Percentiles rank a stretch among this genome's conserved stretches.
These are phyloP conservation scores for Suhomyces sp. DNA, from an alignment of 805 yeast species.

Conservation along the genomic window DNA sequence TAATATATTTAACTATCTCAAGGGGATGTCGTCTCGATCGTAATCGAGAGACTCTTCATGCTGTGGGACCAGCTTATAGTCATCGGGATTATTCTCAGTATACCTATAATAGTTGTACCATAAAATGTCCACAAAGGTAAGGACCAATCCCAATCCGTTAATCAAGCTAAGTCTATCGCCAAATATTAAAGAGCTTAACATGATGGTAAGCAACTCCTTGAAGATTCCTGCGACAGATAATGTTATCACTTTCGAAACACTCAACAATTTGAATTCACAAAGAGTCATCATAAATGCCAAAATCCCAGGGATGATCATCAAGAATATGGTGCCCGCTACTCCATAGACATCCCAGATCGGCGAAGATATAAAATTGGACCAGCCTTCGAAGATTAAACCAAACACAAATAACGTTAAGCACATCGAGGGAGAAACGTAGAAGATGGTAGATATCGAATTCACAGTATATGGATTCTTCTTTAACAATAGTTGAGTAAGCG, in stretches of 20 bases:
- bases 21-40: not conserved
- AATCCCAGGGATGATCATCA: constrained; percentile 77
- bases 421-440: constrained; percentile 85
- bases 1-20: not conserved
- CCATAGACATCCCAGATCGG: constrained; percentile 69
- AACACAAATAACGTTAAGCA: constrained; percentile 55
- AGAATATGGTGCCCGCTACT: constrained; percentile 46
- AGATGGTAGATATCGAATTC: constrained; percentile 80
- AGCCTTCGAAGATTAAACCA: constrained; percentile 72
- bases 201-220: constrained; percentile 85
- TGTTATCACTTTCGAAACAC: constrained; percentile 80
- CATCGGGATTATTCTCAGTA: constrained; percentile 16
- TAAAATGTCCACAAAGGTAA: constrained; percentile 74
- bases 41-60: constrained; percentile 3
- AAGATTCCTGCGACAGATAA: constrained; percentile 89
- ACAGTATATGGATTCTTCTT: constrained; percentile 55
- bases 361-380: constrained; percentile 47
- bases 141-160: constrained; percentile 68
- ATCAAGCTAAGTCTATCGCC: constrained; percentile 66
- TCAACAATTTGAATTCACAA: constrained; percentile 79
- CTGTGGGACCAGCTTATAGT: constrained; percentile 1
- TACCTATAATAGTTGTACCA: constrained; percentile 76
- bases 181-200: constrained; percentile 63
- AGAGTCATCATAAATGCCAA: constrained; percentile 88
- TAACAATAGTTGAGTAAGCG: constrained; percentile 80